A percentile compares a stretch with the other conserved stretches of the same genome.
phyloP scores from a whole-genome alignment of 306 rosid genomes.

The Castanospermum australe region DNA sequence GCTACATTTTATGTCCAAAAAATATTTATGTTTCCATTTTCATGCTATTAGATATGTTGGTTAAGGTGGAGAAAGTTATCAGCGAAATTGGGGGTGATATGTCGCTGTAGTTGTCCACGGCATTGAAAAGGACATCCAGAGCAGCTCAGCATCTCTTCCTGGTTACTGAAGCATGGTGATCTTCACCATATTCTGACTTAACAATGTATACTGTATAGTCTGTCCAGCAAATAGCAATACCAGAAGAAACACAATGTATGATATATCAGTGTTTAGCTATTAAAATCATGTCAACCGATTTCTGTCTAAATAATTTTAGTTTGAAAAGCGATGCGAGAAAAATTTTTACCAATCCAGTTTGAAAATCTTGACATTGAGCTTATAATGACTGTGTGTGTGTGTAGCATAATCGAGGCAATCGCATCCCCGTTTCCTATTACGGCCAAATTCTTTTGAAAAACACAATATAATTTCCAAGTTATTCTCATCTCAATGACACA shows the following conservation, averaged over 20 bases:
- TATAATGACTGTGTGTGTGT: background rate
- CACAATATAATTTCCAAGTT: background rate
- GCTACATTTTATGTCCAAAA: background rate
- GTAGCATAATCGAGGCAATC: background rate
- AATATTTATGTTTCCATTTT: constrained; percentile 16
- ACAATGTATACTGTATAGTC: constrained; percentile 8
- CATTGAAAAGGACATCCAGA: constrained; percentile 22
- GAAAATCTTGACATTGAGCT: background rate
- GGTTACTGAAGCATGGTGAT: constrained; percentile 9
- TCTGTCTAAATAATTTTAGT: constrained; percentile 10
- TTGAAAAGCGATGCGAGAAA: background rate
- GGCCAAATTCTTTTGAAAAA: background rate
- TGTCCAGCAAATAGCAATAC: constrained; percentile 13
- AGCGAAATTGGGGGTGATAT: constrained; percentile 64
- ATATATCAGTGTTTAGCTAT: constrained; percentile 15
- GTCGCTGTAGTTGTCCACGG: constrained; percentile 39
- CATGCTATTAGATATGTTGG: constrained; percentile 66
- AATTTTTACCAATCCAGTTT: background rate
- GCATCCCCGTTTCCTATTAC: background rate
- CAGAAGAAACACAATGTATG: constrained; percentile 5
- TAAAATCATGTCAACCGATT: constrained; percentile 15
- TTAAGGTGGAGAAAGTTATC: constrained; percentile 78
- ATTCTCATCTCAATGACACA: background rate
- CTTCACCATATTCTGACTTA: constrained; percentile 7
- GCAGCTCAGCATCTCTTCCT: constrained; percentile 23